Evolutionary conservation across 2,329 filamentous ascomycete genomes (phyloP), one percentile per base, ranked within the genome.

Genomic region (Ophiostoma sp.): DNA sequence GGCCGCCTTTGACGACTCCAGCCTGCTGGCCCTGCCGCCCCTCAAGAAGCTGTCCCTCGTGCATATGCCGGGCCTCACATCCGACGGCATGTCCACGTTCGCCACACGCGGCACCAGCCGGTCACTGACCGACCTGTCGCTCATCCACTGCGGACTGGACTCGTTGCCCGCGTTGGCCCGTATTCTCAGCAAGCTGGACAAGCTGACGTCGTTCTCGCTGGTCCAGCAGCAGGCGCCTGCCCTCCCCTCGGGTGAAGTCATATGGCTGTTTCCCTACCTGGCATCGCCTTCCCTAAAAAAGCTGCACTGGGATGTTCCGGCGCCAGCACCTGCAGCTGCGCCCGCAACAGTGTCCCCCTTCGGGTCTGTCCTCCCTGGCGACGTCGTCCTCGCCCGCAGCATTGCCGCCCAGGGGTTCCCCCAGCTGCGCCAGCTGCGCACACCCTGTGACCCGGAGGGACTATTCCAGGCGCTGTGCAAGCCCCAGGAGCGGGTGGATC

Each of bases 371-470:
- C 42, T 55, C 66, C 78, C 81, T 3, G 89, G 91, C 0, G 90
- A 92, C 69, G 84, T 86, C 5, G 88, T 92, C 64, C 84, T 94
- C 8, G 89, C 91, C 0, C 84, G 85, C 73, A 89, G 89, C 77
- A 92, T 94, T 76, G 81, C 81, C 5, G 85, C 87, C 1, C 82
- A 83, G 4, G 89, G 89, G 0, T 93, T 95, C 78, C 92, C 92
- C 0, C 79, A 82, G 0, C 84, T 95, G 11, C 83, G 82, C 11
- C 82, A 79, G 1, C 81, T 94, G 22, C 88, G 92, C 71, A 85
- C 89, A 0, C 92, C 91, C 1, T 89, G 89, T 73, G 92, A 95
- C 76, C 87, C 91, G 1, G 87, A 92, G 5, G 92, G 92, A 33
- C 77, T 88, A 8, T 89, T 94, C 75, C 92, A 95, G 81, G 82